Base-by-base conservation (phyloP, 2,329 filamentous ascomycete species). In the Phaeosphaeriaceae sp. region DNA sequence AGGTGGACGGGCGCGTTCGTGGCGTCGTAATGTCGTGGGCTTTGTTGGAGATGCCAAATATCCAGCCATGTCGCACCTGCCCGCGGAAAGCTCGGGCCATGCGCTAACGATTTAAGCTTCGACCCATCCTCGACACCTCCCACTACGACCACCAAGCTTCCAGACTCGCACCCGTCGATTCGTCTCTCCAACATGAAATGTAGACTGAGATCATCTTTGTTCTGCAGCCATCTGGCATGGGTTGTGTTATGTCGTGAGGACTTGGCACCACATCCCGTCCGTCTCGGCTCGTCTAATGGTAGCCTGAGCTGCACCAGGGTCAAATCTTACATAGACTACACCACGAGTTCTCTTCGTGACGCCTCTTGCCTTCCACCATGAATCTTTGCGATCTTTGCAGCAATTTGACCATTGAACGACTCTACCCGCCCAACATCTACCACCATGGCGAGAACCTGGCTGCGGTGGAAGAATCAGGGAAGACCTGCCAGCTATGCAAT, bases 21-120 rank as follows among this genome's bases (percentile, higher is more conserved):
- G 19, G 41, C 51, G 52, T 24, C 40, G 47, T 19, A 40, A 33
- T 40, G 33, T 53, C 36, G 48, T 24, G 51, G 25, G 51, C 31
- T 21, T n/a, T n/a, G 46, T 15, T 46, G 33, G 45, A 40, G 41
- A 48, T 56, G 52, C 56, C 53, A 55, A 58, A 50, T 54, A 33
- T 53, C 47, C 44, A 36, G 31, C 31, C 31, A 36, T 36, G 53
- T 49, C 33, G 51, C 31, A 36, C 51, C 25, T 17, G 42, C 51
- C 21, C 31, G n/a, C 31, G 4, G 19, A 31, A 20, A 17, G 45
- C 45, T 47, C 21, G 45, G 21, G 22, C 45, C 45, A 47, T n/a
- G 42, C 42, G 42, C 42, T 21, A 45, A 45, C 42, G 15, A 45
- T 3, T 17, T 17, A 46, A 45, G 50, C 50, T 33, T 45, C 24